These are phyloP conservation scores for Penicillium manginii DNA, from an alignment of 495 filamentous ascomycete genomes.

Conservation along the genomic window DNA sequence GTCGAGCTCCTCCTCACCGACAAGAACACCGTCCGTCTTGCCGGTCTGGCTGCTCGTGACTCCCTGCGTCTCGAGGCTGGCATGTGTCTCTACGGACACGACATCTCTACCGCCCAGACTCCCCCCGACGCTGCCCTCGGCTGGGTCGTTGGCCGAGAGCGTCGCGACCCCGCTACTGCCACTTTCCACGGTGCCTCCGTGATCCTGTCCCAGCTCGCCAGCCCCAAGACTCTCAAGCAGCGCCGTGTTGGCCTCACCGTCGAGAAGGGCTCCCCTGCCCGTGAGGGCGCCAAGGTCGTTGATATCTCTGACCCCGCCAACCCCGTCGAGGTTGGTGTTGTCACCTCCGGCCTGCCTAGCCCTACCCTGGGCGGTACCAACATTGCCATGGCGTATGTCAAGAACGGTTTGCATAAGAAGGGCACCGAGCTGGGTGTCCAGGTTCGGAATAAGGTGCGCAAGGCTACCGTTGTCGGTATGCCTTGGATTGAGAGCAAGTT, in stretches of 20 bases:
- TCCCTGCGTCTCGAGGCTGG: constrained; percentile 92
- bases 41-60: constrained; percentile 89
- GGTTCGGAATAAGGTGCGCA: constrained; percentile 79
- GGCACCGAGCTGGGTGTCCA: constrained; percentile 82
- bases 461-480: constrained; percentile 87
- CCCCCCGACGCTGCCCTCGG: constrained; percentile 81
- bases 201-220: constrained; percentile 71
- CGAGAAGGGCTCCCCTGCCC: constrained; percentile 80
- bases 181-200: constrained; percentile 76
- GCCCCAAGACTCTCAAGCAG: constrained; percentile 68
- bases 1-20: constrained; percentile 66
- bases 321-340: constrained; percentile 55
- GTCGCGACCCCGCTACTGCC: constrained; percentile 58
- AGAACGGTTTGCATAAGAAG: constrained; percentile 78
- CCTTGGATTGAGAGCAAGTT: constrained; percentile 89
- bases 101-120: constrained; percentile 86
- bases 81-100: constrained; percentile 98
- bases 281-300: constrained; percentile 85
- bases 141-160: constrained; percentile 83
- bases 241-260: constrained; percentile 82
- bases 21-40: constrained; percentile 69
- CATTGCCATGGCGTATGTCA: constrained; percentile 95
- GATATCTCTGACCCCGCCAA: constrained; percentile 59
- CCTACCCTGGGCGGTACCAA: constrained; percentile 82
- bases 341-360: constrained; percentile 90